Percentiles rank a stretch among this genome's conserved stretches.
Evolutionary conservation across 2,329 filamentous ascomycete species (phyloP).

Genomic region (Cladophialophora bantiana): DNA sequence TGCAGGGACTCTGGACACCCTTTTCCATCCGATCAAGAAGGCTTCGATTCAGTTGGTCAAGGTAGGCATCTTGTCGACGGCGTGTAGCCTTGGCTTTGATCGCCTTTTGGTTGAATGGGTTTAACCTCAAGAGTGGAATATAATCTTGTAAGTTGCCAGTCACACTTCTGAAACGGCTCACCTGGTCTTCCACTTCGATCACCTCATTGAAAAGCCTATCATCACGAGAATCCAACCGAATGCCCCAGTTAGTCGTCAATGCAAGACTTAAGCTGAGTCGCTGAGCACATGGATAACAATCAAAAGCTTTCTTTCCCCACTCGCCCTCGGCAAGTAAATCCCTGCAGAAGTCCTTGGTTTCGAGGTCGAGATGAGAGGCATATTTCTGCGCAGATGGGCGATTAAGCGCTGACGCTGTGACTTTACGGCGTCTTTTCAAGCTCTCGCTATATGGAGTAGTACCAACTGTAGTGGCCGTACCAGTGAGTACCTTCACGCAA

Average conservation of each 20-base stretch:
- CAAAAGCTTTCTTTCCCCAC: conserved; percentile 61
- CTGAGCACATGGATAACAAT: conserved; percentile 73
- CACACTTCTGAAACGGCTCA: conserved; percentile 66
- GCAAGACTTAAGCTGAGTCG: conserved; percentile 66
- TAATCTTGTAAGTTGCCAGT: conserved; percentile 69
- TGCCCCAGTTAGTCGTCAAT: conserved; percentile 71
- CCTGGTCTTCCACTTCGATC: conserved; percentile 67
- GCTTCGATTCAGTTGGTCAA: conserved; percentile 63
- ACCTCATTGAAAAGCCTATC: conserved; percentile 67
- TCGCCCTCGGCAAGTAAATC: conserved; percentile 66
- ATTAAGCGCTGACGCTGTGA: conserved; percentile 69
- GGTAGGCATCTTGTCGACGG: conserved; percentile 65
- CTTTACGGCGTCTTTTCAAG: conserved; percentile 68
- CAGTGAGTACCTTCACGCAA: not conserved
- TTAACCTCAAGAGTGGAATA: conserved; percentile 65
- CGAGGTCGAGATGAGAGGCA: conserved; percentile 66
- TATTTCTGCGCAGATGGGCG: conserved; percentile 53
- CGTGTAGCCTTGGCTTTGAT: conserved; percentile 67
- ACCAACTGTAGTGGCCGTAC: conserved; percentile 69
- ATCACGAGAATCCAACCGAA: conserved; percentile 64
- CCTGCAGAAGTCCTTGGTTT: conserved; percentile 67
- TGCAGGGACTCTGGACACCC: conserved; percentile 68
- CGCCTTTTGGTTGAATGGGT: conserved; percentile 67
- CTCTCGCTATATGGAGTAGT: conserved; percentile 71
- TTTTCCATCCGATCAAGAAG: conserved; percentile 67